Conservation (phyloP, 2,329 filamentous ascomycete genomes). For the Monilinia laxa region DNA sequence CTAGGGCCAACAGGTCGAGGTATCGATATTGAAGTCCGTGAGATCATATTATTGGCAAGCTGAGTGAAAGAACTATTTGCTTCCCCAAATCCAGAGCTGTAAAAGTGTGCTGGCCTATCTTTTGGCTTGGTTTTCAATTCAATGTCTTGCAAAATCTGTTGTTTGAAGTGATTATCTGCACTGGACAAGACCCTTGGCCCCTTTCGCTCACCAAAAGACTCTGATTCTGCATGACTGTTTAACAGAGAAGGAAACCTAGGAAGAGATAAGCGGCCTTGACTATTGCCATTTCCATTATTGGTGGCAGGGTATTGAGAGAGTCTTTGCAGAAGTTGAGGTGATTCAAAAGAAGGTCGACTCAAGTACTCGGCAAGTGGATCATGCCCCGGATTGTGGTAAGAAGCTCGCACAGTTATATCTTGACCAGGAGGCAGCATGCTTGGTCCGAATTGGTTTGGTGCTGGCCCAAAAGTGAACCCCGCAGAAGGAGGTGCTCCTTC, state of each 20-base stretch:
- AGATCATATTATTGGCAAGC: constrained; percentile 34
- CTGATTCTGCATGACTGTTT: constrained; percentile 1
- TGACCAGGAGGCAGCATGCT: neutral
- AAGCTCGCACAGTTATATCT: neutral
- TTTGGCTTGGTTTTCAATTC: constrained; percentile 9
- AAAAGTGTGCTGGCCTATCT: neutral
- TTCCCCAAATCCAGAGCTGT: neutral
- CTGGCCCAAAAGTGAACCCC: constrained; percentile 6
- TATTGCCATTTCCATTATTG: neutral
- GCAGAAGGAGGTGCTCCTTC: neutral
- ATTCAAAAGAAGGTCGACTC: constrained; percentile 9
- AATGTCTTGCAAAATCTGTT: constrained; percentile 31
- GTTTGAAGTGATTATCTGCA: constrained; percentile 35
- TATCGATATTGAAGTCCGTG: constrained; percentile 27
- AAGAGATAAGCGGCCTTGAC: constrained; percentile 12
- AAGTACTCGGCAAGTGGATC: constrained; percentile 6
- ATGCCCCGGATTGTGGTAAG: neutral
- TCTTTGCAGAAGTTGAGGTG: constrained; percentile 2
- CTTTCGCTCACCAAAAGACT: neutral
- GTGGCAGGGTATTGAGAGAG: neutral
- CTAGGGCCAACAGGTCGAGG: constrained; percentile 19
- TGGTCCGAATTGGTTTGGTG: neutral
- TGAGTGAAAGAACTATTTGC: constrained; percentile 27
- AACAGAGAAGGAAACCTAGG: constrained; percentile 1
- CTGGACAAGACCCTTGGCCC: constrained; percentile 29